These are phyloP conservation scores for Chlamydomonas asymmetrica DNA, from an alignment of 139 green algal genomes.

Conservation along the genomic window DNA sequence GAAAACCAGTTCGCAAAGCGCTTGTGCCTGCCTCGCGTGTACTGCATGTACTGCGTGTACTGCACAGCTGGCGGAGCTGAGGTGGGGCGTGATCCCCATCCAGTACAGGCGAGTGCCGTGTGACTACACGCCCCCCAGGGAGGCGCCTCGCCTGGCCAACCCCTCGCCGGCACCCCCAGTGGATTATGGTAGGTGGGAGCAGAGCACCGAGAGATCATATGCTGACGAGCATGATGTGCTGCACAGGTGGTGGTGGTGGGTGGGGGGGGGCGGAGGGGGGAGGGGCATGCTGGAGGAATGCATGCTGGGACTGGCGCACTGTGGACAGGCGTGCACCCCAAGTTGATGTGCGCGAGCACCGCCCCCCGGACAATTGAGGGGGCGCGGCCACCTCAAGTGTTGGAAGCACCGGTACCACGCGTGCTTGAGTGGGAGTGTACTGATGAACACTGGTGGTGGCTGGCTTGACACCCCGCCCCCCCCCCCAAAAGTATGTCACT, in stretches of 20 bases:
- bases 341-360: too few relatives aligned
- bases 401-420: too few relatives aligned
- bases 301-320: not conserved
- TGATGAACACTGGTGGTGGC: too few relatives aligned
- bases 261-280: not conserved
- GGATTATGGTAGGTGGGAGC: not conserved
- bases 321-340: too few relatives aligned
- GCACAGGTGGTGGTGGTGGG: not conserved
- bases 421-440: too few relatives aligned
- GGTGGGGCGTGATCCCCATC: conserved; percentile 19
- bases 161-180: not conserved
- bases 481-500: not conserved
- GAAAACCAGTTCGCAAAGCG: too few relatives aligned
- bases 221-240: not conserved
- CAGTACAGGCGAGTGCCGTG: conserved; percentile 25
- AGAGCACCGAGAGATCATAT: not conserved
- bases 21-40: too few relatives aligned
- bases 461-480: not conserved
- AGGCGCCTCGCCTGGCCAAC: not conserved
- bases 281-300: not conserved
- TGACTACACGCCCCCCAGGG: conserved; percentile 4
- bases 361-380: too few relatives aligned
- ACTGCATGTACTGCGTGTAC: not conserved
- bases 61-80: conserved; percentile 13
- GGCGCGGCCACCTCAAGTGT: too few relatives aligned